These are phyloP conservation scores for Pneumocystis sp. DNA, from an alignment of 1,139 yeast genomes.

Conservation along the genomic window DNA sequence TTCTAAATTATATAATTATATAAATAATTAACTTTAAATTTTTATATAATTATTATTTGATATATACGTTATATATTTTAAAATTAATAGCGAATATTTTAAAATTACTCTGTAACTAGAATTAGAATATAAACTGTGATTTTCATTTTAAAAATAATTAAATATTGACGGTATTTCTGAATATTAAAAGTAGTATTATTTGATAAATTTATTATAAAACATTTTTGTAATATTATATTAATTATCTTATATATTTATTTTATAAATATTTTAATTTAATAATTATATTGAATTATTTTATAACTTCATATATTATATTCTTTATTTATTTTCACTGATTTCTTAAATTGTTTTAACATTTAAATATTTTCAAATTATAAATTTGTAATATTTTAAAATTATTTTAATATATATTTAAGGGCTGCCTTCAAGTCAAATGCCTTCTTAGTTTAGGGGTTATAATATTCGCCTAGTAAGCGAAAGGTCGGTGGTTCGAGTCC, in stretches of 20 bases:
- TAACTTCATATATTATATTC: too few species aligned
- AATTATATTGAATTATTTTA: too few species aligned
- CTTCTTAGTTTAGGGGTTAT: slow-evolving; percentile 1
- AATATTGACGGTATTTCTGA: too few species aligned
- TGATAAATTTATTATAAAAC: too few species aligned
- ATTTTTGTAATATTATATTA: too few species aligned
- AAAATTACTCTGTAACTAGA: neutral
- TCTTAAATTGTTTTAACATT: too few species aligned
- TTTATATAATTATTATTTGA: neutral
- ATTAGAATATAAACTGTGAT: neutral
- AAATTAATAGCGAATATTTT: neutral
- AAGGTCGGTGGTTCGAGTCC: slow-evolving; percentile 1
- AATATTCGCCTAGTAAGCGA: slow-evolving; percentile 1
- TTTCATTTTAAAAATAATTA: too few species aligned
- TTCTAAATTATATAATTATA: neutral
- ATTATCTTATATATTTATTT: too few species aligned
- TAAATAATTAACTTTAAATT: neutral
- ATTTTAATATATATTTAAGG: neutral
- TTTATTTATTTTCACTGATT: too few species aligned
- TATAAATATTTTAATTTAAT: too few species aligned
- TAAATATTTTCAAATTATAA: too few species aligned
- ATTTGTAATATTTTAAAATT: neutral
- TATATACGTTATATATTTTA: neutral
- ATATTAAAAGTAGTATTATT: too few species aligned
- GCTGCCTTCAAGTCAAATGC: neutral